These are phyloP conservation scores for Kwoniella shandongensis DNA, from an alignment of 768 basidiomycete species.

Conservation along the genomic window DNA sequence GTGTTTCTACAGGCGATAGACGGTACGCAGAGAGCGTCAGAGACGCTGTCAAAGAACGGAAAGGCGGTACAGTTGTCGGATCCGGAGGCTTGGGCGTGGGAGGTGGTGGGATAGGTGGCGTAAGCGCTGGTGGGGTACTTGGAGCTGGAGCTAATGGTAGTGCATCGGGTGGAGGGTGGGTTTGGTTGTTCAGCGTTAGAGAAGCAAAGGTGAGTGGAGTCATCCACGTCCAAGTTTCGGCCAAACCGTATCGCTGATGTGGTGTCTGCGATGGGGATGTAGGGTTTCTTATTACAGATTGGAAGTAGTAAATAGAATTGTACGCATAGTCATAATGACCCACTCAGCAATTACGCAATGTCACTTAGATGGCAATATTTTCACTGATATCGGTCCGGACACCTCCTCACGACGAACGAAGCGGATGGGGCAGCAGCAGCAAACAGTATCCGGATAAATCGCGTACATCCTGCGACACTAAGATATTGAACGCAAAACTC, in stretches of 20 bases:
- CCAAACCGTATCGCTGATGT: background rate
- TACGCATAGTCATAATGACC: background rate
- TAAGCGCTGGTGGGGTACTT: constrained; percentile 6
- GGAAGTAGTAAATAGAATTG: background rate
- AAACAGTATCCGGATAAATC: too few relatives aligned
- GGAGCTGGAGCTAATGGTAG: background rate
- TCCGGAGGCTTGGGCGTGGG: constrained; percentile 1
- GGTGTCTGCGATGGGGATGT: background rate
- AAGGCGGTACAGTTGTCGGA: background rate
- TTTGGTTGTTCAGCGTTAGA: constrained; percentile 42
- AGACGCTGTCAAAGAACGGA: constrained; percentile 25
- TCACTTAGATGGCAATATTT: too few relatives aligned
- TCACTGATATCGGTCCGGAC: too few relatives aligned
- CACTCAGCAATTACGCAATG: too few relatives aligned
- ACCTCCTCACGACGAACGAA: too few relatives aligned
- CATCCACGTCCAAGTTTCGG: background rate
- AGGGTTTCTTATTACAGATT: constrained; percentile 43
- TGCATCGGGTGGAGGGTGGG: constrained; percentile 15
- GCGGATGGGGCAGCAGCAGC: too few relatives aligned
- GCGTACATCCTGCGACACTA: too few relatives aligned
- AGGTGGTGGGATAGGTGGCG: constrained; percentile 3
- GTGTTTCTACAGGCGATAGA: constrained; percentile 24
- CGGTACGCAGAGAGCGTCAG: constrained; percentile 38
- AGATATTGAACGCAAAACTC: too few relatives aligned
- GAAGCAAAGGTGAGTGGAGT: constrained; percentile 33